Percentiles rank a stretch among this genome's conserved stretches.
Evolutionary conservation across 352 stramenopile genomes (phyloP).

Genomic region (Pythium rhizo-oryzae): DNA sequence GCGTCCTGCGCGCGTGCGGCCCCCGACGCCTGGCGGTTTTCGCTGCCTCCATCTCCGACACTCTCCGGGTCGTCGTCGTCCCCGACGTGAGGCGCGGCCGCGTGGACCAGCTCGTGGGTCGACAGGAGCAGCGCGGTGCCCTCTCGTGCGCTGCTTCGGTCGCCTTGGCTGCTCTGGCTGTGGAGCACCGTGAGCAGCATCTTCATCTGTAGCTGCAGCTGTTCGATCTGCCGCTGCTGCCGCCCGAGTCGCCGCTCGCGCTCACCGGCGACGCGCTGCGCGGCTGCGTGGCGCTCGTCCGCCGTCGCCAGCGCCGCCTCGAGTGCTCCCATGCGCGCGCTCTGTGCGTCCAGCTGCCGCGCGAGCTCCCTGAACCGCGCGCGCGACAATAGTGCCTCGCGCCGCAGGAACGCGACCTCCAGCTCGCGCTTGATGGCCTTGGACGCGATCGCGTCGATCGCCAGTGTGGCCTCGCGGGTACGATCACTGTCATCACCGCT

Average conservation of each 20-base stretch:
- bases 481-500: no score
- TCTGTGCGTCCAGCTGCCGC: conserved; percentile 6
- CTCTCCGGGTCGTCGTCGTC: background rate
- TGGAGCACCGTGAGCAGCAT: conserved; percentile 51
- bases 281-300: background rate
- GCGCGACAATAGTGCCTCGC: conserved; percentile 28
- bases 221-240: conserved; percentile 47
- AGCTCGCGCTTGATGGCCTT: conserved; percentile 52
- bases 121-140: conserved; percentile 2
- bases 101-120: background rate
- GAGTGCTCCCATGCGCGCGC: background rate
- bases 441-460: conserved; percentile 56
- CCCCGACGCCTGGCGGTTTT: no score
- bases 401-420: conserved; percentile 57
- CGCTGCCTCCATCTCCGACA: conserved; percentile 19
- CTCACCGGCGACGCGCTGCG: background rate
- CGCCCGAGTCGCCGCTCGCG: conserved; percentile 9
- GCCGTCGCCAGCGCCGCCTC: background rate
- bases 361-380: background rate
- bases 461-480: conserved; percentile 13
- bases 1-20: conserved; percentile 58
- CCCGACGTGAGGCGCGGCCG: conserved; percentile 1
- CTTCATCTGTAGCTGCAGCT: conserved; percentile 64
- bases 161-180: background rate
- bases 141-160: background rate